Conservation (phyloP, 2,329 filamentous ascomycete species). For the Chaetomium strumarium region DNA sequence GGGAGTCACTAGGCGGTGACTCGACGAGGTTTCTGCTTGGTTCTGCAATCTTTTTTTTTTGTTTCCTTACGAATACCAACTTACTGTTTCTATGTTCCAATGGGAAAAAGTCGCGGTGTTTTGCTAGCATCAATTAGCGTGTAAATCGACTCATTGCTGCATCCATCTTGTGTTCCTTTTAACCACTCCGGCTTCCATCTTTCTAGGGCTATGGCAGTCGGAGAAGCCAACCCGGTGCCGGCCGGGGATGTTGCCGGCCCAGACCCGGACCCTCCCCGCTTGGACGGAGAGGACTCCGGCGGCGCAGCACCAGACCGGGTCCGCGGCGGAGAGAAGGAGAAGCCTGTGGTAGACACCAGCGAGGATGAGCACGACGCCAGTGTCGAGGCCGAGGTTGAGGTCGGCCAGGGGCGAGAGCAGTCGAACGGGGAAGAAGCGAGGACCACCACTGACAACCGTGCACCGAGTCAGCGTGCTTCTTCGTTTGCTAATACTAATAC, state of each 20-base stretch:
- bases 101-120: no score
- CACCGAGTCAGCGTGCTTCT: constrained; percentile 31
- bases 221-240: background rate
- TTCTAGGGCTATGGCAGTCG: constrained; percentile 9
- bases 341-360: constrained; percentile 6
- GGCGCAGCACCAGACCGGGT: background rate
- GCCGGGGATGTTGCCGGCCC: constrained; percentile 4
- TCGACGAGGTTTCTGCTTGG: background rate
- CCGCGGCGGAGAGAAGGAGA: background rate
- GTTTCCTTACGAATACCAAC: no score
- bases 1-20: background rate
- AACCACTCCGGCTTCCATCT: no score
- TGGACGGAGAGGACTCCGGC: background rate
- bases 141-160: no score
- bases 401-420: background rate
- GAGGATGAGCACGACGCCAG: constrained; percentile 11
- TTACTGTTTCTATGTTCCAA: no score
- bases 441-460: background rate
- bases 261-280: constrained; percentile 2
- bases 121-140: no score
- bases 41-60: no score
- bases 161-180: no score
- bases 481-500: constrained; percentile 36
- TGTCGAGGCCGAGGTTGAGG: background rate
- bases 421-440: background rate